Percentiles rank a stretch among this genome's conserved stretches.
These are phyloP conservation scores for Hyphopichia burtonii DNA, from an alignment of 1,139 yeast genomes.

Conservation along the genomic window DNA sequence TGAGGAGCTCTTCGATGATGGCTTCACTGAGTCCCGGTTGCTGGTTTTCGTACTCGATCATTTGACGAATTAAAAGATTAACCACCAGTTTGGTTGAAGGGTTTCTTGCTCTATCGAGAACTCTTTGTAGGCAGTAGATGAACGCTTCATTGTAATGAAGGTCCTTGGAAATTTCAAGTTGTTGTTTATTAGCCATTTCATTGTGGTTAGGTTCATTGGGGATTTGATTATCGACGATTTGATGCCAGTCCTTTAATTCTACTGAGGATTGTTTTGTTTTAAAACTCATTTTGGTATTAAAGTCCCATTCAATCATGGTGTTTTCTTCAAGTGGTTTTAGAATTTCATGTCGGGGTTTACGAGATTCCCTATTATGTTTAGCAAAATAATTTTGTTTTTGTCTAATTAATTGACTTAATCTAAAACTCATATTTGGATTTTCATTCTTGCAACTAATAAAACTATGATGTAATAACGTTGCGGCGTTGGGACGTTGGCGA, in stretches of 20 bases:
- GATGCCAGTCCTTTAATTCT: background rate
- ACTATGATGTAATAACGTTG: constrained; percentile 41
- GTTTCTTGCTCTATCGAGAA: constrained; percentile 48
- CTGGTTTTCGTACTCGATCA: constrained; percentile 45
- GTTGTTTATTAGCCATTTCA: background rate
- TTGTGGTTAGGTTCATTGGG: background rate
- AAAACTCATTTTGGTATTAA: constrained; percentile 9
- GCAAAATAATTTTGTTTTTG: constrained; percentile 25
- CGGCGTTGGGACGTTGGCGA: constrained; percentile 48
- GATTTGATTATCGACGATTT: background rate
- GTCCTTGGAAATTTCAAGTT: background rate
- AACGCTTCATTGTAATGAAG: constrained; percentile 14
- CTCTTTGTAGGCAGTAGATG: constrained; percentile 39
- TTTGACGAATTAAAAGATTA: constrained; percentile 31
- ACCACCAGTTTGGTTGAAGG: constrained; percentile 47
- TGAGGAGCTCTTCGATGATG: constrained; percentile 51
- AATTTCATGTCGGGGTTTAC: constrained; percentile 9
- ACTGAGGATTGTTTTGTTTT: background rate
- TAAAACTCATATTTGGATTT: background rate
- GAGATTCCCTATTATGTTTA: constrained; percentile 11
- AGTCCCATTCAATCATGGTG: constrained; percentile 19
- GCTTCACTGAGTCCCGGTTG: constrained; percentile 67
- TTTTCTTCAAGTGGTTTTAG: background rate
- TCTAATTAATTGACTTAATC: constrained; percentile 18
- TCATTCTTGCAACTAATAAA: constrained; percentile 19